These are phyloP conservation scores for Phaeotremella fagi DNA, from an alignment of 768 basidiomycete species.

Conservation along the genomic window DNA sequence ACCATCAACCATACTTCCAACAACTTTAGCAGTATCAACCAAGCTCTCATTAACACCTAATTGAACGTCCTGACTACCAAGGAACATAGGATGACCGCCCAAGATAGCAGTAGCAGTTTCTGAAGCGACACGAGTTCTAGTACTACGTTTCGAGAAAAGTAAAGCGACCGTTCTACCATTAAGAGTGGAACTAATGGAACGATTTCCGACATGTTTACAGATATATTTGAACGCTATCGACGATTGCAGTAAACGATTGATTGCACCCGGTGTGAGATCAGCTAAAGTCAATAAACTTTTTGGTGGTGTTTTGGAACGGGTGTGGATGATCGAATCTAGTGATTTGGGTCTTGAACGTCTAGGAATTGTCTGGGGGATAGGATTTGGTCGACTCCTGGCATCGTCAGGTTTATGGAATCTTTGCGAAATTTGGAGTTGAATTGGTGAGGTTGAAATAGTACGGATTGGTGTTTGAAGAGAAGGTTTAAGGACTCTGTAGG, in stretches of 20 bases:
- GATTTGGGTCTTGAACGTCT: too few relatives aligned
- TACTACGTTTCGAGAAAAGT: constrained; percentile 88
- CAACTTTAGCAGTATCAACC: constrained; percentile 77
- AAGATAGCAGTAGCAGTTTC: constrained; percentile 75
- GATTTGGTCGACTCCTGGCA: too few relatives aligned
- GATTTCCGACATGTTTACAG: constrained; percentile 22
- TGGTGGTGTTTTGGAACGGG: too few relatives aligned
- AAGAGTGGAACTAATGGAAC: constrained; percentile 17
- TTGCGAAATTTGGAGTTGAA: too few relatives aligned
- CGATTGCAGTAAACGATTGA: constrained; percentile 61
- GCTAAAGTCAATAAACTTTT: constrained; percentile 85
- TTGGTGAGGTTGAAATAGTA: too few relatives aligned
- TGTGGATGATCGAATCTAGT: too few relatives aligned
- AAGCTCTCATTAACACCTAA: constrained; percentile 88
- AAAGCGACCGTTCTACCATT: constrained; percentile 75
- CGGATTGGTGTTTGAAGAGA: too few relatives aligned
- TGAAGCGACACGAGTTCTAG: constrained; percentile 79
- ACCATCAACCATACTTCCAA: constrained; percentile 92
- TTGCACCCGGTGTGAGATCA: constrained; percentile 73
- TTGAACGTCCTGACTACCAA: constrained; percentile 86
- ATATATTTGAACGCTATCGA: constrained; percentile 53
- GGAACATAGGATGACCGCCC: constrained; percentile 84
- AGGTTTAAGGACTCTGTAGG: too few relatives aligned
- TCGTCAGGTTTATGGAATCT: too few relatives aligned
- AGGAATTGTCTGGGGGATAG: too few relatives aligned